Conservation (phyloP, 2,329 filamentous ascomycete species). For the Fusarium cyanostomum region DNA sequence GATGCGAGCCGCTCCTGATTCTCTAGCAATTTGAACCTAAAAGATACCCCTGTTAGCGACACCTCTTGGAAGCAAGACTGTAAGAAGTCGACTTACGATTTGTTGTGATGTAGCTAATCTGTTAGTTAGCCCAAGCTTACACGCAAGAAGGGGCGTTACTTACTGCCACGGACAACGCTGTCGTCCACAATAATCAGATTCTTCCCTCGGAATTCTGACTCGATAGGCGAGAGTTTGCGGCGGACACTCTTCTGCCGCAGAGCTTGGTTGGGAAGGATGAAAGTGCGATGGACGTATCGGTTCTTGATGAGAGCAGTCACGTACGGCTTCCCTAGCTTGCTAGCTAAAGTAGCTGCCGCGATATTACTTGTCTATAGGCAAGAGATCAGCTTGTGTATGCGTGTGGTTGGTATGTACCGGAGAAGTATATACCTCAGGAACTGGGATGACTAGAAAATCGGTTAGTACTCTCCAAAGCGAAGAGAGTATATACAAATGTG, state of each 20-base stretch:
- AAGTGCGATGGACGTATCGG: constrained; percentile 87
- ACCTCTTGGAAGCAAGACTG: constrained; percentile 22
- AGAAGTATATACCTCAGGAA: constrained; percentile 55
- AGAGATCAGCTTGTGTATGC: neutral
- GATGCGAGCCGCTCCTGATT: constrained; percentile 83
- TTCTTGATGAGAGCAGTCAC: constrained; percentile 90
- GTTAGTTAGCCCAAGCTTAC: neutral
- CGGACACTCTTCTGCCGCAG: constrained; percentile 86
- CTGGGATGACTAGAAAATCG: constrained; percentile 71
- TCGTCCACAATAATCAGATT: constrained; percentile 89
- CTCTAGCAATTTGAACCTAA: constrained; percentile 74
- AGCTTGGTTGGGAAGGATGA: constrained; percentile 79
- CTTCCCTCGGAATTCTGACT: constrained; percentile 82
- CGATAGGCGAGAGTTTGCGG: constrained; percentile 88
- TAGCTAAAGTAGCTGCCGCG: constrained; percentile 79
- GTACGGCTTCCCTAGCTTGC: constrained; percentile 78
- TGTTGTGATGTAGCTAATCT: constrained; percentile 64
- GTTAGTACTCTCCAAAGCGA: constrained; percentile 11
- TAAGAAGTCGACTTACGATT: constrained; percentile 63
- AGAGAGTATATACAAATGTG: neutral
- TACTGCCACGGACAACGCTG: constrained; percentile 79
- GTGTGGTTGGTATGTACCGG: neutral
- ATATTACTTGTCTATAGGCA: constrained; percentile 75
- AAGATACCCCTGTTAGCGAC: neutral
- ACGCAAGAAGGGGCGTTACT: neutral